These are phyloP conservation scores for Amphirosellinia nigrospora DNA, from an alignment of 495 filamentous ascomycete genomes.

Conservation along the genomic window DNA sequence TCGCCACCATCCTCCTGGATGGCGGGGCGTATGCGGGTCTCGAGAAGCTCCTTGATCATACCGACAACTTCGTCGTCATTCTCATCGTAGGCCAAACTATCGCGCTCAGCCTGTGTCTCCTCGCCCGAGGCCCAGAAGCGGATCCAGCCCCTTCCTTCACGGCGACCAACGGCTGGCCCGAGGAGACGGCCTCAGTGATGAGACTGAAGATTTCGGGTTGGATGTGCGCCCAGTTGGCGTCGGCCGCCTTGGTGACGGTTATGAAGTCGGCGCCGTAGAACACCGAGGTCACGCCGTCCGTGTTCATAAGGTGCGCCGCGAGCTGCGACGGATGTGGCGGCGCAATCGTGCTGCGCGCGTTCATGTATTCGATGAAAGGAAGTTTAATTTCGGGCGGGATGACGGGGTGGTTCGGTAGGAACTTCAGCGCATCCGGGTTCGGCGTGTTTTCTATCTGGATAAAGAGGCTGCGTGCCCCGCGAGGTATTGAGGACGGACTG, in stretches of 20 bases:
- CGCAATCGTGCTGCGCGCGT: constrained; percentile 83
- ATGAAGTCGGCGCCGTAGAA: constrained; percentile 97
- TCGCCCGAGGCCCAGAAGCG: constrained; percentile 6
- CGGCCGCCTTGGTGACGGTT: constrained; percentile 88
- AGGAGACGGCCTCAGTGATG: constrained; percentile 88
- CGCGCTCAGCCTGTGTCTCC: constrained; percentile 50
- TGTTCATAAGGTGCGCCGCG: constrained; percentile 83
- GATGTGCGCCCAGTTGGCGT: constrained; percentile 90
- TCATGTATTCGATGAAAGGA: constrained; percentile 88
- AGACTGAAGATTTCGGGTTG: constrained; percentile 94
- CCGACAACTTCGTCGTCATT: constrained; percentile 90
- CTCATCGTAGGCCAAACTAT: constrained; percentile 79
- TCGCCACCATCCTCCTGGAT: constrained; percentile 98
- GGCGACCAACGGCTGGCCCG: constrained; percentile 80
- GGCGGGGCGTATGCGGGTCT: constrained; percentile 90
- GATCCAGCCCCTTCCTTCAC: constrained; percentile 62
- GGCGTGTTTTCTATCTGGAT: constrained; percentile 96
- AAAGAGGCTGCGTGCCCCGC: constrained; percentile 79
- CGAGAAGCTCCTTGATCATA: constrained; percentile 98
- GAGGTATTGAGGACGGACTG: constrained; percentile 27
- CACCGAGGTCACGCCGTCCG: constrained; percentile 91
- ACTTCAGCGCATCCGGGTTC: constrained; percentile 91
- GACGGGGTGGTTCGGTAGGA: constrained; percentile 84
- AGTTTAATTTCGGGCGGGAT: constrained; percentile 74
- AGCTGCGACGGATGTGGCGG: constrained; percentile 93